phyloP scores from a whole-genome alignment of 805 yeast genomes.

The Metschnikowia lochheadii region DNA sequence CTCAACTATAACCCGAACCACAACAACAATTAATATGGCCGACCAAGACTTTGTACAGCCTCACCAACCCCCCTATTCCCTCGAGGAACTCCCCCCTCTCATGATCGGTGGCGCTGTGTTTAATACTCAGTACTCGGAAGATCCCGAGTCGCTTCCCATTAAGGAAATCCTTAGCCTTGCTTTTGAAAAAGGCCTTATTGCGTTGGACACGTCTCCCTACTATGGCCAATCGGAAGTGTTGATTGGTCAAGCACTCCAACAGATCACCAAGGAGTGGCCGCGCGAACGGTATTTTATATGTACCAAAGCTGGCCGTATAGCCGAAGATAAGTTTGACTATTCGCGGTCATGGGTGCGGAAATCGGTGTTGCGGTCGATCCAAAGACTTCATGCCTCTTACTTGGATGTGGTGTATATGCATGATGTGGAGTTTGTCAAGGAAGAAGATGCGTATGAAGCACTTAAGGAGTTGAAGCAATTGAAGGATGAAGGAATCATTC shows the following conservation, averaged over 20 bases:
- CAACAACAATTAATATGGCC: slow-evolving; percentile 1
- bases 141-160: slow-evolving; percentile 60
- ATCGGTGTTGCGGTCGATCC: slow-evolving; percentile 64
- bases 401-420: slow-evolving; percentile 83
- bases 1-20: too few relatives aligned
- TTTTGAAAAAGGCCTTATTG: slow-evolving; percentile 63
- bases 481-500: slow-evolving; percentile 60
- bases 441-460: slow-evolving; percentile 55
- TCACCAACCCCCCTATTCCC: slow-evolving; percentile 17
- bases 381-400: slow-evolving; percentile 62
- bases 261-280: slow-evolving; percentile 29
- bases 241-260: slow-evolving; percentile 59
- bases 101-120: slow-evolving; percentile 87
- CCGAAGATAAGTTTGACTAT: slow-evolving; percentile 70
- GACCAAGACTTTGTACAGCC: slow-evolving; percentile 8
- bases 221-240: slow-evolving; percentile 84
- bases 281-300: slow-evolving; percentile 67
- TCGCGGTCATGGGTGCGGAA: slow-evolving; percentile 52
- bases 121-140: slow-evolving; percentile 71
- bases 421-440: slow-evolving; percentile 77
- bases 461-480: slow-evolving; percentile 54
- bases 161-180: slow-evolving; percentile 55
- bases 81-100: slow-evolving; percentile 48
- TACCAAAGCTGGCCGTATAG: slow-evolving; percentile 82
- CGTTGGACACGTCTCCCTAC: slow-evolving; percentile 89